These are phyloP conservation scores for Zostera marina DNA, from an alignment of 116 monocot species.

Conservation along the genomic window DNA sequence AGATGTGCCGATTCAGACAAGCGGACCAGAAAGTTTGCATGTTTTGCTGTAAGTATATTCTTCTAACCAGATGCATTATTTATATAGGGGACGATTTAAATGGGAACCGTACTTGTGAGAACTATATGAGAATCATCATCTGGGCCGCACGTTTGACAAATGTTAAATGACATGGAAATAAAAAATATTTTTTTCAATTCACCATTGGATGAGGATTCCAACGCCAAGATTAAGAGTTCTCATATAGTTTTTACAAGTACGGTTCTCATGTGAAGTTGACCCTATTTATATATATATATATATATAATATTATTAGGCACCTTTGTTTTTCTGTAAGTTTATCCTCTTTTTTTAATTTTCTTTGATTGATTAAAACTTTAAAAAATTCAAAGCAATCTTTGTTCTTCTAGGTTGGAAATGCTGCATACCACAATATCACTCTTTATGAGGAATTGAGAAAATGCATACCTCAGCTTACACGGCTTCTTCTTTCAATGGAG, in stretches of 20 bases:
- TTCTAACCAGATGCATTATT: background rate
- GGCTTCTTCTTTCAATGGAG: slow-evolving; percentile 51
- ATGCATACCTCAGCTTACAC: slow-evolving; percentile 76
- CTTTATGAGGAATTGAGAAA: slow-evolving; percentile 67
- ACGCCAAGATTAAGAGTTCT: too few species aligned
- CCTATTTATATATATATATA: too few species aligned
- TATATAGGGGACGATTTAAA: too few species aligned
- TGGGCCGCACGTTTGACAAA: too few species aligned
- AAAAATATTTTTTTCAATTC: too few species aligned
- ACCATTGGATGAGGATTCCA: too few species aligned
- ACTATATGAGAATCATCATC: too few species aligned
- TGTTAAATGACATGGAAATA: too few species aligned
- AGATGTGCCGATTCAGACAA: slow-evolving; percentile 89
- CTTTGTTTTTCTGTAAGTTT: slow-evolving; percentile 92
- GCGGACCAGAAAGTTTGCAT: slow-evolving; percentile 95
- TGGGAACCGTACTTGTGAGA: too few species aligned
- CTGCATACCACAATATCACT: slow-evolving; percentile 79
- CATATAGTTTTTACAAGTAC: too few species aligned
- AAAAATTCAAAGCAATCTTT: background rate
- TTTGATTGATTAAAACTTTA: background rate
- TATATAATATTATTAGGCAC: too few species aligned
- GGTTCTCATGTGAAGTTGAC: too few species aligned
- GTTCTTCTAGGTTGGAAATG: slow-evolving; percentile 73
- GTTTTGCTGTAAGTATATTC: slow-evolving; percentile 74
- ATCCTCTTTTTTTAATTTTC: background rate